phyloP scores from a whole-genome alignment of 1,139 yeast genomes.

The Suhomyces guaymorum region DNA sequence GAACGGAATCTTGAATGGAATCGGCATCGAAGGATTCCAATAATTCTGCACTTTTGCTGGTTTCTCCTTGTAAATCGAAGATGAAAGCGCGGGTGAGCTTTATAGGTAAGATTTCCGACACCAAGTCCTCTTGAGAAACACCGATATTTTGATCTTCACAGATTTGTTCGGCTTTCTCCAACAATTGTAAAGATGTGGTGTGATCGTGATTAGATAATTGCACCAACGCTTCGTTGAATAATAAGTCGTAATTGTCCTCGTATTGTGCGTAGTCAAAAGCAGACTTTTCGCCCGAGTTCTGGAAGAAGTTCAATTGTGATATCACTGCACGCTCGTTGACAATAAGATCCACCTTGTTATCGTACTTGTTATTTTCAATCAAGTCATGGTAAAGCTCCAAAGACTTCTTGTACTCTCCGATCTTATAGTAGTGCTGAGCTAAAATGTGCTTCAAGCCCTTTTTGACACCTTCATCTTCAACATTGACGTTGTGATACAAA shows the following conservation, averaged over 20 bases:
- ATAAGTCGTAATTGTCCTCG: conserved; percentile 35
- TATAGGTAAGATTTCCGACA: conserved; percentile 60
- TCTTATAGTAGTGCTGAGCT: conserved; percentile 78
- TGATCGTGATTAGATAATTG: conserved; percentile 48
- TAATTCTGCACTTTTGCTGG: conserved; percentile 43
- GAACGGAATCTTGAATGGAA: conserved; percentile 32
- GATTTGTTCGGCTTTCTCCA: conserved; percentile 52
- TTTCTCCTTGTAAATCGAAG: conserved; percentile 48
- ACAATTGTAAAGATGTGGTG: conserved; percentile 43
- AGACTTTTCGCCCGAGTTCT: conserved; percentile 12
- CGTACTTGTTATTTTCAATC: conserved; percentile 35
- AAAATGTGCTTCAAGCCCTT: conserved; percentile 67
- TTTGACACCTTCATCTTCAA: conserved; percentile 22
- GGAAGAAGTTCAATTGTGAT: conserved; percentile 47
- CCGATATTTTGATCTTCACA: conserved; percentile 41
- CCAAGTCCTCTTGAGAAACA: conserved; percentile 41
- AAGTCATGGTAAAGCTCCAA: conserved; percentile 55
- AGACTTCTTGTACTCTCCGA: conserved; percentile 60
- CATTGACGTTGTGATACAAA: conserved; percentile 32
- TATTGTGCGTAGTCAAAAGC: conserved; percentile 14
- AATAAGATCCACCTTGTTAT: conserved; percentile 54
- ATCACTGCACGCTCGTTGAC: conserved; percentile 71
- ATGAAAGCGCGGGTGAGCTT: conserved; percentile 70
- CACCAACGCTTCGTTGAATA: conserved; percentile 69
- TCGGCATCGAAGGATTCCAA: conserved; percentile 25